Evolutionary conservation across 1,139 yeast genomes (phyloP).

Genomic region (Eremothecium gossypii): DNA sequence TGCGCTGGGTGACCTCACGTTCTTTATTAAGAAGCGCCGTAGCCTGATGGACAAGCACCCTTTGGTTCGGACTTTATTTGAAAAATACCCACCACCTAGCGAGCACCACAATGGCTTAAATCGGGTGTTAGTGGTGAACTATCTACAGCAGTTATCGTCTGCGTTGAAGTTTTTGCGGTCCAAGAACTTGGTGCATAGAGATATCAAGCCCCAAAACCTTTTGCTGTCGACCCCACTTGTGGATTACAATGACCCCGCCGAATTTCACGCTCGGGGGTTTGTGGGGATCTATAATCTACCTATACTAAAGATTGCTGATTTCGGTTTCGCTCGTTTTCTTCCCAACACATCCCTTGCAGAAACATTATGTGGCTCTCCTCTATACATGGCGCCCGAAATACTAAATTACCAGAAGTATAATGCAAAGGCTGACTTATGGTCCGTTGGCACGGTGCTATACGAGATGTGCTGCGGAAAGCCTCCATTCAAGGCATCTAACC

Average conservation of each 20-base stretch:
- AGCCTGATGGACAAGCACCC: constrained; percentile 73
- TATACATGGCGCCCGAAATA: constrained; percentile 98
- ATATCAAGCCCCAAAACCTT: constrained; percentile 88
- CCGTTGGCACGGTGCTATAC: constrained; percentile 90
- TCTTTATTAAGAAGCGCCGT: constrained; percentile 67
- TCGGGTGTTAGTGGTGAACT: constrained; percentile 69
- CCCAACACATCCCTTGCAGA: constrained; percentile 94
- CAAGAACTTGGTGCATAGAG: constrained; percentile 83
- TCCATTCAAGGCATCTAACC: constrained; percentile 89
- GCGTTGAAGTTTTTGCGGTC: constrained; percentile 75
- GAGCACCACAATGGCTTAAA: constrained; percentile 70
- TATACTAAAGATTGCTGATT: constrained; percentile 85
- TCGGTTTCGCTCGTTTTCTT: constrained; percentile 90
- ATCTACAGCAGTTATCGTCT: constrained; percentile 74
- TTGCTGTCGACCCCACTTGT: constrained; percentile 68
- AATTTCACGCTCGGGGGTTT: constrained; percentile 47
- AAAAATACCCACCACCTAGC: constrained; percentile 72
- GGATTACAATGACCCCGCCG: constrained; percentile 42
- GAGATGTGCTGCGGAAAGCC: constrained; percentile 95
- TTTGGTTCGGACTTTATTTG: constrained; percentile 62
- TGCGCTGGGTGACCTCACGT: constrained; percentile 86
- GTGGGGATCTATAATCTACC: constrained; percentile 87
- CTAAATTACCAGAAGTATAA: constrained; percentile 88
- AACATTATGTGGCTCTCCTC: constrained; percentile 92
- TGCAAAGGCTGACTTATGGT: constrained; percentile 96